phyloP scores from a whole-genome alignment of 257 asterid genomes.

The Nicotiana sylvestris region DNA sequence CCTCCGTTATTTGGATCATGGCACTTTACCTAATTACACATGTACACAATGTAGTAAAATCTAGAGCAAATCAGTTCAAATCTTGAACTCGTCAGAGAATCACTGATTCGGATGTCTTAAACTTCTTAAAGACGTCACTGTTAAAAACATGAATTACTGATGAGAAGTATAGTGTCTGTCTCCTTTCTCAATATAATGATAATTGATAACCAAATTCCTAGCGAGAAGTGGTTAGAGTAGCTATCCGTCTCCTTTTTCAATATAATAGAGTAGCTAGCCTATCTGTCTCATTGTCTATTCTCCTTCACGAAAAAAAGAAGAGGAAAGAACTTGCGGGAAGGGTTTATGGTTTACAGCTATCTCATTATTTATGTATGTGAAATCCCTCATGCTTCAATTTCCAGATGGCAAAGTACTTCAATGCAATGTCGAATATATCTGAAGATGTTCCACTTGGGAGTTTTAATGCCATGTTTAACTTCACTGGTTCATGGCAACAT shows the following conservation, averaged over 20 bases:
- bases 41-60: not conserved
- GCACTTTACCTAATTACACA: not conserved
- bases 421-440: slow-evolving; percentile 59
- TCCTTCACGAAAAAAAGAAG: not conserved
- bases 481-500: slow-evolving; percentile 89
- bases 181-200: too few relatives aligned
- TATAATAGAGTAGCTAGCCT: too few relatives aligned
- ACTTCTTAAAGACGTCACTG: not conserved
- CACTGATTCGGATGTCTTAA: not conserved
- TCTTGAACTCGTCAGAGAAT: not conserved
- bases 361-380: not conserved
- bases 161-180: not conserved
- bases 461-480: slow-evolving; percentile 96
- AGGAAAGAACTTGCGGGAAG: not conserved
- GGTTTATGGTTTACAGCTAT: not conserved
- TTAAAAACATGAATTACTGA: not conserved
- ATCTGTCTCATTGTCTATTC: not conserved
- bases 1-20: not conserved
- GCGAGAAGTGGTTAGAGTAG: not conserved
- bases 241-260: not conserved
- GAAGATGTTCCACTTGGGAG: slow-evolving; percentile 88
- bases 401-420: slow-evolving; percentile 91
- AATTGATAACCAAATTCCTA: not conserved
- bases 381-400: slow-evolving; percentile 22
- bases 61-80: not conserved